A percentile compares a stretch with the other conserved stretches of the same genome.
Evolutionary conservation across 768 basidiomycete species (phyloP).

Genomic region (Mycena amicta): DNA sequence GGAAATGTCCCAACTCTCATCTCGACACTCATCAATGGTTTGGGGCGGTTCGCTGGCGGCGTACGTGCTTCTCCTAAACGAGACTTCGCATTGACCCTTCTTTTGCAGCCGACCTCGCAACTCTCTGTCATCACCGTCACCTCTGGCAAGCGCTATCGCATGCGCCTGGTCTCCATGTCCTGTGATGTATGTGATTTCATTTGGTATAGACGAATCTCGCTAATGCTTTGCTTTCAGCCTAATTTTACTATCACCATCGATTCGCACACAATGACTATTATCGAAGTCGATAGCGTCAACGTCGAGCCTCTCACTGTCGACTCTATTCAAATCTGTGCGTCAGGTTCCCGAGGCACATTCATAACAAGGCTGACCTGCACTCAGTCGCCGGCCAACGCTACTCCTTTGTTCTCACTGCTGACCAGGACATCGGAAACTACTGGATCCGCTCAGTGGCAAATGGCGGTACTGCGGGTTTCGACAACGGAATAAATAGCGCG

Average conservation of each 20-base stretch:
- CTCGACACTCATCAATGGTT: neutral
- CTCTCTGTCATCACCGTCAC: constrained; percentile 34
- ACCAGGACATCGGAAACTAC: constrained; percentile 43
- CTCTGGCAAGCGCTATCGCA: constrained; percentile 41
- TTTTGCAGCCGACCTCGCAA: neutral
- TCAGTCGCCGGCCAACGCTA: constrained; percentile 28
- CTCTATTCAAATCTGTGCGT: constrained; percentile 37
- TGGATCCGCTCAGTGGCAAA: constrained; percentile 35
- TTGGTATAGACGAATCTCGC: neutral
- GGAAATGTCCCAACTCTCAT: neutral
- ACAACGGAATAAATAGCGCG: neutral
- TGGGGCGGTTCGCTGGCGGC: neutral
- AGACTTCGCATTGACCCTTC: too few relatives aligned
- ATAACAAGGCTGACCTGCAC: too few relatives aligned
- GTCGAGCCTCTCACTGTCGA: constrained; percentile 35
- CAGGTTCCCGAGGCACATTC: neutral
- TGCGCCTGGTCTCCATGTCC: constrained; percentile 50
- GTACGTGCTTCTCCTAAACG: too few relatives aligned
- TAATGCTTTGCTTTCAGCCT: constrained; percentile 23
- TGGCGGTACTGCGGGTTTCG: neutral
- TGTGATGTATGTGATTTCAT: constrained; percentile 30
- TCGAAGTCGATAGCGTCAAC: constrained; percentile 26
- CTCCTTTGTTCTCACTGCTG: constrained; percentile 25
- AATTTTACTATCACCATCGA: constrained; percentile 42
- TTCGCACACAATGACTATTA: constrained; percentile 39